phyloP scores from a whole-genome alignment of 1,284 basidiomycete species.

The Schizophyllum commune region DNA sequence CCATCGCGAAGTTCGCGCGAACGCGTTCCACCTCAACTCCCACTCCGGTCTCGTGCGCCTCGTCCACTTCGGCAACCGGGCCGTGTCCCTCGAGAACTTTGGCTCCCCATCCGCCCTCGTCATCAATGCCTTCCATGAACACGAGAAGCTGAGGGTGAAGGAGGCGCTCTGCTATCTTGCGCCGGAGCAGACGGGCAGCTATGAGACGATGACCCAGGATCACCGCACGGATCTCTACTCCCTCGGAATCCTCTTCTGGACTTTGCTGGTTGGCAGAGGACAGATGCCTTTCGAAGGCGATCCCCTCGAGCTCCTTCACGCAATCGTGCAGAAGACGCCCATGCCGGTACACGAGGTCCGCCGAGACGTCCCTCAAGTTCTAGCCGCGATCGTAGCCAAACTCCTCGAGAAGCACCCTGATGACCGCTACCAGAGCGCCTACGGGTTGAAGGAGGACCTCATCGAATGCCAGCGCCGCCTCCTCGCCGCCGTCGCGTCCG shows the following conservation, averaged over 20 bases:
- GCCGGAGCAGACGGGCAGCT: constrained; percentile 66
- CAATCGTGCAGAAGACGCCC: constrained; percentile 61
- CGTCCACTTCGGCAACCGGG: constrained; percentile 71
- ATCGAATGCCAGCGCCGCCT: constrained; percentile 58
- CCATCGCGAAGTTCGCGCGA: constrained; percentile 69
- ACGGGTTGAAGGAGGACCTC: constrained; percentile 57
- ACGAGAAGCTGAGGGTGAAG: constrained; percentile 59
- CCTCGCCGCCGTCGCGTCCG: constrained; percentile 46
- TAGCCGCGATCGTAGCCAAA: constrained; percentile 65
- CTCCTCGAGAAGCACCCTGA: constrained; percentile 60
- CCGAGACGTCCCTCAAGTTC: constrained; percentile 59
- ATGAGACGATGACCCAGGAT: constrained; percentile 61
- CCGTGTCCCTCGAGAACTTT: constrained; percentile 59
- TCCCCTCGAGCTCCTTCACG: constrained; percentile 56
- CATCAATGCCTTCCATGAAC: constrained; percentile 49
- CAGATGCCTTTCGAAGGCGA: constrained; percentile 68
- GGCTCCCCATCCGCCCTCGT: constrained; percentile 64
- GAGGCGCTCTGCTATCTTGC: constrained; percentile 67
- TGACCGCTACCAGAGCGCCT: constrained; percentile 58
- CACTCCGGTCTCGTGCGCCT: constrained; percentile 60
- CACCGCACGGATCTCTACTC: constrained; percentile 67
- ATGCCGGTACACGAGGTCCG: constrained; percentile 71
- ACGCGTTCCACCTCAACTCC: constrained; percentile 64
- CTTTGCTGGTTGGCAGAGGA: constrained; percentile 56
- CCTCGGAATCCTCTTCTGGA: constrained; percentile 64